These are phyloP conservation scores for Leishmania tropica DNA, from an alignment of 208 protist genomes.

Conservation along the genomic window DNA sequence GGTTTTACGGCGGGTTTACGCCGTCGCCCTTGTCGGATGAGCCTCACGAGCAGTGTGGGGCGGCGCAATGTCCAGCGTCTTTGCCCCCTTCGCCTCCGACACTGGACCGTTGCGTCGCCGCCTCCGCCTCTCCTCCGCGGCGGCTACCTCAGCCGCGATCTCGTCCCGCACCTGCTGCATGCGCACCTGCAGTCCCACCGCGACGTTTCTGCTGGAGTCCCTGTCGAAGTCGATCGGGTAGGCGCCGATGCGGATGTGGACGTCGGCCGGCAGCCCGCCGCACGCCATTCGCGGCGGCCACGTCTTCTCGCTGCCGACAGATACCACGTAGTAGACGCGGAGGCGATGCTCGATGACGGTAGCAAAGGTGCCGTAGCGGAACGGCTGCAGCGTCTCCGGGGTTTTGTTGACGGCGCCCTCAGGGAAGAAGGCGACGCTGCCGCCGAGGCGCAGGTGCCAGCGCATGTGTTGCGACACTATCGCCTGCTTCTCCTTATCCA, in stretches of 20 bases:
- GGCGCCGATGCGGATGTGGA: conserved; percentile 39
- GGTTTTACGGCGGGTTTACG: background rate
- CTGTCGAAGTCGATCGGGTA: conserved; percentile 42
- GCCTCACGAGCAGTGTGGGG: background rate
- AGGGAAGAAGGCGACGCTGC: conserved; percentile 56
- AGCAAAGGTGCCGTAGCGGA: conserved; percentile 64
- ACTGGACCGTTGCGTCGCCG: background rate
- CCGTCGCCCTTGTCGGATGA: background rate
- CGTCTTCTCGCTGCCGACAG: conserved; percentile 48
- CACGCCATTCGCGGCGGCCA: conserved; percentile 42
- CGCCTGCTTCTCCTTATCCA: conserved; percentile 66
- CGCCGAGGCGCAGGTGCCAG: conserved; percentile 36
- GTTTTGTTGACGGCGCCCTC: conserved; percentile 66
- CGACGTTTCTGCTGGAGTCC: conserved; percentile 30
- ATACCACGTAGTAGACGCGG: conserved; percentile 53
- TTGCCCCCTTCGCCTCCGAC: background rate
- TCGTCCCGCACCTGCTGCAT: conserved; percentile 49
- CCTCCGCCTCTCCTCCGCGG: background rate
- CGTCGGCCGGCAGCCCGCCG: conserved; percentile 52
- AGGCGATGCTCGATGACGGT: conserved; percentile 56
- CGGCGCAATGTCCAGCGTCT: background rate
- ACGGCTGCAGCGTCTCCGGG: conserved; percentile 42
- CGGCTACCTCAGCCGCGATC: conserved; percentile 24
- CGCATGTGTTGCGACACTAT: conserved; percentile 37
- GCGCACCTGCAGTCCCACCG: conserved; percentile 27